Conservation (phyloP, 176 grass and related monocot genomes). For the Aegilops sharonensis region DNA sequence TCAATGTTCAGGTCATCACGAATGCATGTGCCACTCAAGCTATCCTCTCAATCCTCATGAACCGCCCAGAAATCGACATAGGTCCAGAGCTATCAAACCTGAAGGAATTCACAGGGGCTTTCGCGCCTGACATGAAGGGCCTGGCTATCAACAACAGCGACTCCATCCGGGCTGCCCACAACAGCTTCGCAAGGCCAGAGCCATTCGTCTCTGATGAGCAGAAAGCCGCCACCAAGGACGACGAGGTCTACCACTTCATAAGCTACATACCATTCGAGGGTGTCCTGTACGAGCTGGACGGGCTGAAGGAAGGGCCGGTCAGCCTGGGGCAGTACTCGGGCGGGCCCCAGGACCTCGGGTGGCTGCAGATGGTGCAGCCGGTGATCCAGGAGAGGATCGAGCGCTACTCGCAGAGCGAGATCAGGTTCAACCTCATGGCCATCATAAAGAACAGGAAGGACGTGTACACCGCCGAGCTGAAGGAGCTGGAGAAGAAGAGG, state of each 20-base stretch:
- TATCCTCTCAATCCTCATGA: conserved; percentile 94
- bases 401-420: conserved; percentile 84
- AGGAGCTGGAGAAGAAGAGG: conserved; percentile 75
- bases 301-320: conserved; percentile 83
- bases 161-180: conserved; percentile 78
- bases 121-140: conserved; percentile 87
- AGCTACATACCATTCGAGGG: conserved; percentile 92
- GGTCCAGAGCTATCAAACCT: conserved; percentile 80
- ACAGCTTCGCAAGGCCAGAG: conserved; percentile 95
- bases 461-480: conserved; percentile 63
- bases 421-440: conserved; percentile 94
- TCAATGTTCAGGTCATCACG: conserved; percentile 73
- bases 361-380: conserved; percentile 86
- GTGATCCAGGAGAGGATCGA: conserved; percentile 89
- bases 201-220: conserved; percentile 97
- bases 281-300: conserved; percentile 87
- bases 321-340: conserved; percentile 71
- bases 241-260: conserved; percentile 98
- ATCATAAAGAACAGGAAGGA: conserved; percentile 95
- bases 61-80: conserved; percentile 81
- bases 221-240: conserved; percentile 69
- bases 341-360: conserved; percentile 58
- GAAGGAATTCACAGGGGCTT: conserved; percentile 91
- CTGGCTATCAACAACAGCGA: conserved; percentile 92
- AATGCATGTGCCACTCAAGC: conserved; percentile 99